Evolutionary conservation across 345 rosid genomes (phyloP), one percentile per base, ranked within the genome.

Genomic region (Eucalyptus decipiens): DNA sequence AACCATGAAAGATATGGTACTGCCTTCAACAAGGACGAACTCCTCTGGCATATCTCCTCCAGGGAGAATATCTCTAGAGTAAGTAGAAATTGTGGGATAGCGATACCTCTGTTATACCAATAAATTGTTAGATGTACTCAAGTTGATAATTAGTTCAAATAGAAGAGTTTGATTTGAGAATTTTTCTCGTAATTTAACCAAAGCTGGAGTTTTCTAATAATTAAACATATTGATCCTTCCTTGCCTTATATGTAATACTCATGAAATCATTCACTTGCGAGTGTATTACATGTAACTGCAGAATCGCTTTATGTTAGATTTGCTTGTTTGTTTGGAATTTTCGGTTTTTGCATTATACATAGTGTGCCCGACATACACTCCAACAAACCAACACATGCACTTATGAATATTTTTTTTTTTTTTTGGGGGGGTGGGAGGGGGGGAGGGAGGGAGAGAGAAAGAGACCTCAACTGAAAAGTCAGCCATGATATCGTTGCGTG

Each of bases 61-160:
- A 10, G 5, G 60, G 2, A 54, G 11, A 19, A 54, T 1, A 23
- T 13, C 5, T 48, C 1, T 13, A 2, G 0, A 19, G 26, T 0
- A 8, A 9, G 11, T 0, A 21, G 0, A 0, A 54, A 21, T 3
- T 54, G 1, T 0, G 23, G 23, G 7, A 3, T 18, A 54, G 26
- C 5, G 26, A 21, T 21, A 54, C 26, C 19, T 19, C 23, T 54
- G 26, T 8, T 21, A 21, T 18, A 51, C 3, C 2, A 1, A 11
- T 54, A 54, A 54, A 54, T 54, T 54, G 26, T 54, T 21, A 54
- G 58, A 54, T 1, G 5, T 54, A 8, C 58, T 2, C 11, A 21
- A 54, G 10, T 54, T 8, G 9, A 3, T 16, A 67, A 32, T 32
- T 2, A 67, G 21, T n/a, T 65, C 21, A n/a, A 16, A 8, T 15